Evolutionary conservation across 106 monocot species (phyloP).

Genomic region (Triglochin maritima): DNA sequence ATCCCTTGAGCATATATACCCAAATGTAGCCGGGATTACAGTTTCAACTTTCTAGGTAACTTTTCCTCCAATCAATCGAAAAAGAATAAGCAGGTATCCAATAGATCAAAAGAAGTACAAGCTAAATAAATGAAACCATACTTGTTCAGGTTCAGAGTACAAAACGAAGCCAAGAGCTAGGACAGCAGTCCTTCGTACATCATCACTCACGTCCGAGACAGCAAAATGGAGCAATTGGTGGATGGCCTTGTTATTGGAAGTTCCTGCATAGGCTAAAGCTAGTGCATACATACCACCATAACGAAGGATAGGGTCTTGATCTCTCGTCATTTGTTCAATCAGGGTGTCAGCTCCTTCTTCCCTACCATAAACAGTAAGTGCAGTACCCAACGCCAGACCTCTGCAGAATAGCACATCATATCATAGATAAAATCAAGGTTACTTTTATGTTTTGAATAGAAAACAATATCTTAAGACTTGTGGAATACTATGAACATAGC

Average conservation of each 20-base stretch:
- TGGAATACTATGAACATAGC: neutral
- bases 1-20: no score
- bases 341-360: slow-evolving; percentile 95
- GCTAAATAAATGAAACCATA: slow-evolving; percentile 12
- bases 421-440: no score
- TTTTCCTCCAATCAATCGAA: neutral
- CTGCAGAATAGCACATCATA: slow-evolving; percentile 12
- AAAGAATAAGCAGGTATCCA: neutral
- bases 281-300: slow-evolving; percentile 99
- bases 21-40: no score
- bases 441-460: no score
- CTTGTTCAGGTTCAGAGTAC: slow-evolving; percentile 94
- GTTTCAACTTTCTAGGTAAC: neutral
- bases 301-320: slow-evolving; percentile 97
- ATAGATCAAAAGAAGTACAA: neutral
- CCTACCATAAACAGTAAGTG: slow-evolving; percentile 94
- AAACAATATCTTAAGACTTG: no score
- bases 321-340: slow-evolving; percentile 97
- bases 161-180: slow-evolving; percentile 94
- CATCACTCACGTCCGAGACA: slow-evolving; percentile 98
- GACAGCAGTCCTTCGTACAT: slow-evolving; percentile 95
- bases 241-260: slow-evolving; percentile 98
- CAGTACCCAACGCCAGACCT: slow-evolving; percentile 82
- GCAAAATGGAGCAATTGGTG: slow-evolving; percentile 99
- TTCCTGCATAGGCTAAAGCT: slow-evolving; percentile 91